Percentiles rank a stretch among this genome's conserved stretches.
Conservation (phyloP, 495 filamentous ascomycete species). For the Evernia prunastri region DNA sequence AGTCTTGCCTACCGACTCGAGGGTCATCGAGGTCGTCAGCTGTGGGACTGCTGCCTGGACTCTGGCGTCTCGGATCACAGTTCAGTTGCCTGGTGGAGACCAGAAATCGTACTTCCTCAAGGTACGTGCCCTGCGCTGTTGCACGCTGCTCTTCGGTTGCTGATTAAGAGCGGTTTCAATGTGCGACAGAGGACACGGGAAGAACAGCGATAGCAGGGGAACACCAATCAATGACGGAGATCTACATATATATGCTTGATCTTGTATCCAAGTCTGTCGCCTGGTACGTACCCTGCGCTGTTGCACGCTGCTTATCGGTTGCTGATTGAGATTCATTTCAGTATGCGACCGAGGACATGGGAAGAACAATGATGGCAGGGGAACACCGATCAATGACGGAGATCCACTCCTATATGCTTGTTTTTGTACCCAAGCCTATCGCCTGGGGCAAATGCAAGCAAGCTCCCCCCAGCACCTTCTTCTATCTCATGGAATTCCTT, state of each 20-base stretch:
- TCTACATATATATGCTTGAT: conserved; percentile 35
- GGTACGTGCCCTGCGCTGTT: conserved; percentile 11
- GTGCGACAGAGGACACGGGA: conserved; percentile 19
- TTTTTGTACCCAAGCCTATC: conserved; percentile 42
- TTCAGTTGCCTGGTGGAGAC: conserved; percentile 27
- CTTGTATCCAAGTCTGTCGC: conserved; percentile 43
- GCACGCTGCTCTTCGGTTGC: background rate
- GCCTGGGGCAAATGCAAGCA: conserved; percentile 38
- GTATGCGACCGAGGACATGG: conserved; percentile 21
- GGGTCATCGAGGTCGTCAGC: conserved; percentile 21
- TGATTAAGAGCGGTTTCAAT: conserved; percentile 7
- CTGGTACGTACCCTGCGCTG: conserved; percentile 21
- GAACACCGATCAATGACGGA: conserved; percentile 44
- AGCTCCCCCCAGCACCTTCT: conserved; percentile 34
- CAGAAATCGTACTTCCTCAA: conserved; percentile 36
- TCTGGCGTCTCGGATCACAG: conserved; percentile 23
- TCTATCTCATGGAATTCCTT: conserved; percentile 32
- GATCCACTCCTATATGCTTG: conserved; percentile 35
- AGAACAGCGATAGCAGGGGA: conserved; percentile 39
- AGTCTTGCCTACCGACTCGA: conserved; percentile 28
- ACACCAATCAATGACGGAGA: conserved; percentile 41
- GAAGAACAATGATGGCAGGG: conserved; percentile 35
- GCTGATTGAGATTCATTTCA: conserved; percentile 1
- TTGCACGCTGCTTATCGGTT: background rate
- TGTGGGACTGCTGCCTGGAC: conserved; percentile 31